These are phyloP conservation scores for Actinidia polygama DNA, from an alignment of 179 eudicot genomes.

Conservation along the genomic window DNA sequence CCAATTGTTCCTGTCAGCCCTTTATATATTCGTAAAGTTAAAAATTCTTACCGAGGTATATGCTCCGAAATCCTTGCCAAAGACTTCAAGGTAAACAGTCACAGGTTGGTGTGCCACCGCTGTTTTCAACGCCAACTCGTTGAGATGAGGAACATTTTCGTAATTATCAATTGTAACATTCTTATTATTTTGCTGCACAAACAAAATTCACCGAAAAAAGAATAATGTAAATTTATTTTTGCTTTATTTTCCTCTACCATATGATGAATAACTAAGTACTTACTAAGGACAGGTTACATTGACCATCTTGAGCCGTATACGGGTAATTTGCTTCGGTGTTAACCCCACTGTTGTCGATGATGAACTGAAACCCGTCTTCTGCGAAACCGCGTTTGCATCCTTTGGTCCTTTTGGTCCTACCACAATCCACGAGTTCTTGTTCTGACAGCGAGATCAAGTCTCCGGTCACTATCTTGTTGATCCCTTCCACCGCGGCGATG, in stretches of 20 bases:
- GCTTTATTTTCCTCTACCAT: neutral
- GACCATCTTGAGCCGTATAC: conserved; percentile 35
- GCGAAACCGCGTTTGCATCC: conserved; percentile 53
- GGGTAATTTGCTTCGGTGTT: conserved; percentile 48
- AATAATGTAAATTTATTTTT: neutral
- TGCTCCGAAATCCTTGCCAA: no score
- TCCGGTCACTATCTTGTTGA: conserved; percentile 42
- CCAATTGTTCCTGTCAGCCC: no score
- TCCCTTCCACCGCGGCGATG: conserved; percentile 45
- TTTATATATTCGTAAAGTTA: no score
- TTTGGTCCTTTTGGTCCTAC: conserved; percentile 33
- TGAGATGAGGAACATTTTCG: conserved; percentile 39
- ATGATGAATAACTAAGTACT: neutral
- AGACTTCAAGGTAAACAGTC: no score
- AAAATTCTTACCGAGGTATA: no score
- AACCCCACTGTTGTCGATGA: conserved; percentile 49
- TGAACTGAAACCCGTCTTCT: conserved; percentile 46
- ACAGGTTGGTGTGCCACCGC: conserved; percentile 16
- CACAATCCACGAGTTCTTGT: conserved; percentile 57
- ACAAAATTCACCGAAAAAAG: no score
- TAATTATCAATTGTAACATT: conserved; percentile 45
- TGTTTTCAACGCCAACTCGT: conserved; percentile 23
- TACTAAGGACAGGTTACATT: conserved; percentile 36
- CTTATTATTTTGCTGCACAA: conserved; percentile 40
- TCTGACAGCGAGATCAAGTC: conserved; percentile 45